Conservation (phyloP, 768 basidiomycete genomes). For the Suillus subalutaceus region DNA sequence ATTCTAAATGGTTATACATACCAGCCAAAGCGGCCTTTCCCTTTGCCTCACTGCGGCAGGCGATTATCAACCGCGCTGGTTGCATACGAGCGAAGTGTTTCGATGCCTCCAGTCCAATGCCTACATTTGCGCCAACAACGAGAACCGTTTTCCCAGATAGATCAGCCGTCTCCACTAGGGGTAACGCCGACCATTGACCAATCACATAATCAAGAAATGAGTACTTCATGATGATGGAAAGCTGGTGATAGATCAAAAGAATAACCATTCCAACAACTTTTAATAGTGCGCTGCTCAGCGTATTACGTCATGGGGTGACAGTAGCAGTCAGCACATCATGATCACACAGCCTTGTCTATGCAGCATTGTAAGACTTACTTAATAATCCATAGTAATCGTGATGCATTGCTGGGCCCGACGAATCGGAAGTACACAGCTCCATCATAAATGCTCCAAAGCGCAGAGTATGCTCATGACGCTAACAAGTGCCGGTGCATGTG, state of each 20-base stretch:
- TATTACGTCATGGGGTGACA: not conserved
- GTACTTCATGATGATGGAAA: slow-evolving; percentile 15
- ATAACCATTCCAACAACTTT: not conserved
- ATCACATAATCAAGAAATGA: slow-evolving; percentile 8
- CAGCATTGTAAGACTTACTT: not conserved
- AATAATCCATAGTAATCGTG: not conserved
- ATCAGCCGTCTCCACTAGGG: slow-evolving; percentile 23
- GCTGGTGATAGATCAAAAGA: not conserved
- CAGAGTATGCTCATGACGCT: too few species aligned
- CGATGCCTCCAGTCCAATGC: slow-evolving; percentile 35
- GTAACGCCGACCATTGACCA: slow-evolving; percentile 22
- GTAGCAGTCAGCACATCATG: not conserved
- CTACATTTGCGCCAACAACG: slow-evolving; percentile 36
- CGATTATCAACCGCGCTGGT: slow-evolving; percentile 29
- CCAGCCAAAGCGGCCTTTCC: slow-evolving; percentile 25
- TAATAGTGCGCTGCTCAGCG: not conserved
- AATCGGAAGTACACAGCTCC: too few species aligned
- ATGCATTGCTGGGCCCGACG: too few species aligned
- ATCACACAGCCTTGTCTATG: not conserved
- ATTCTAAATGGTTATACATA: slow-evolving; percentile 11
- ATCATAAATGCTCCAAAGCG: too few species aligned
- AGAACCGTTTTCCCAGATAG: slow-evolving; percentile 34
- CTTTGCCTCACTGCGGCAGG: slow-evolving; percentile 30
- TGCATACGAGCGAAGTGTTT: slow-evolving; percentile 36
- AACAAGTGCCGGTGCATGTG: too few species aligned